Evolutionary conservation across 2,329 filamentous ascomycete genomes (phyloP).

Genomic region (Cytospora piceicola): DNA sequence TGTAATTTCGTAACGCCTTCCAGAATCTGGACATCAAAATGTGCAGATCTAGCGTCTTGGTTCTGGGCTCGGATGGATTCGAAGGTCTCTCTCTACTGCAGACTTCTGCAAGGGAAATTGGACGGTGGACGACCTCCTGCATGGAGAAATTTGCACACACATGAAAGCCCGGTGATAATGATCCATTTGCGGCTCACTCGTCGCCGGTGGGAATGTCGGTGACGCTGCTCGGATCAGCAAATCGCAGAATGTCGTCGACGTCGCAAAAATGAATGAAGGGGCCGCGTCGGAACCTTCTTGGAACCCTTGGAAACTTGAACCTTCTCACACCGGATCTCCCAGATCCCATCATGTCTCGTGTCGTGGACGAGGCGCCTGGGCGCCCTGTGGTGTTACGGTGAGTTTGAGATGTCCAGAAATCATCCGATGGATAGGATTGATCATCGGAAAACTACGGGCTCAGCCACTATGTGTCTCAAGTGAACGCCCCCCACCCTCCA

Average conservation of each 20-base stretch:
- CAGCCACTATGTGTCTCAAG: not conserved
- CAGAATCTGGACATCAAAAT: not conserved
- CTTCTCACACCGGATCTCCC: not conserved
- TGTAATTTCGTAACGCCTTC: not conserved
- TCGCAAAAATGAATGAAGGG: not conserved
- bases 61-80: slow-evolving; percentile 24
- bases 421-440: slow-evolving; percentile 5
- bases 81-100: slow-evolving; percentile 28
- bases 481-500: not conserved
- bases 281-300: not conserved
- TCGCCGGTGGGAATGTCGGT: slow-evolving; percentile 20
- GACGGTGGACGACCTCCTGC: slow-evolving; percentile 26
- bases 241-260: not conserved
- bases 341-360: slow-evolving; percentile 1
- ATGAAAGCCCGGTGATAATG: slow-evolving; percentile 3
- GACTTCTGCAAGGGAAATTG: slow-evolving; percentile 31
- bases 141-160: slow-evolving; percentile 23
- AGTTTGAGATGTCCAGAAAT: slow-evolving; percentile 10
- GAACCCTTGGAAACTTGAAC: not conserved
- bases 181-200: slow-evolving; percentile 10
- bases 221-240: slow-evolving; percentile 17
- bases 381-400: slow-evolving; percentile 14
- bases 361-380: slow-evolving; percentile 8
- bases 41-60: slow-evolving; percentile 10
- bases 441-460: slow-evolving; percentile 1